Conservation (phyloP, 2,329 filamentous ascomycete genomes). For the Aspergillus jensenii region DNA sequence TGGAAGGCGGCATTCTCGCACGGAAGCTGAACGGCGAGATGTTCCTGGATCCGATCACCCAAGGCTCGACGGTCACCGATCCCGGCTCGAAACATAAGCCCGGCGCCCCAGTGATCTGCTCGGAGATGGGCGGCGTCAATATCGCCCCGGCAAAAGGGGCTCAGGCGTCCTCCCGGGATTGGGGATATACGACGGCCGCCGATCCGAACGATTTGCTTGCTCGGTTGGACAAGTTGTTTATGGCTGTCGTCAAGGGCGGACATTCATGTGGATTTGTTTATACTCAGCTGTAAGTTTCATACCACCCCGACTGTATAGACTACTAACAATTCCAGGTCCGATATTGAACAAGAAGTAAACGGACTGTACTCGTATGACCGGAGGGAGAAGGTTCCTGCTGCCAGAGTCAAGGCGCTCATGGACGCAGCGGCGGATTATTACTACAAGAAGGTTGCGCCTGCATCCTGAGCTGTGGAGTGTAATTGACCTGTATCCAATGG, state of each 20-base stretch:
- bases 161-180: constrained; percentile 51
- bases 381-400: constrained; percentile 59
- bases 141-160: constrained; percentile 53
- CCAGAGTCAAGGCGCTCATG: constrained; percentile 58
- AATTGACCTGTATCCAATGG: neutral
- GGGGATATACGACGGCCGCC: constrained; percentile 68
- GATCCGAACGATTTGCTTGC: constrained; percentile 60
- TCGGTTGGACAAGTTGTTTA: constrained; percentile 59
- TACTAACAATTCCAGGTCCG: constrained; percentile 33
- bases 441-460: constrained; percentile 20
- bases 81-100: constrained; percentile 52
- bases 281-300: constrained; percentile 58
- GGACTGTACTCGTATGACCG: constrained; percentile 65
- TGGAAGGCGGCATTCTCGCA: constrained; percentile 54
- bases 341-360: constrained; percentile 69
- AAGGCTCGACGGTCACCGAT: constrained; percentile 42
- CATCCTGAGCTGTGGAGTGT: neutral
- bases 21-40: constrained; percentile 54
- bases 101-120: constrained; percentile 63
- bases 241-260: constrained; percentile 57
- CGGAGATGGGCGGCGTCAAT: constrained; percentile 69
- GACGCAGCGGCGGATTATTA: constrained; percentile 54
- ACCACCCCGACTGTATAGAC: neutral
- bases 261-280: constrained; percentile 65
- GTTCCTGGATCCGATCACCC: constrained; percentile 50